Base-by-base conservation (phyloP, 176 grass and related monocot species). In the Triticum dicoccoides region DNA sequence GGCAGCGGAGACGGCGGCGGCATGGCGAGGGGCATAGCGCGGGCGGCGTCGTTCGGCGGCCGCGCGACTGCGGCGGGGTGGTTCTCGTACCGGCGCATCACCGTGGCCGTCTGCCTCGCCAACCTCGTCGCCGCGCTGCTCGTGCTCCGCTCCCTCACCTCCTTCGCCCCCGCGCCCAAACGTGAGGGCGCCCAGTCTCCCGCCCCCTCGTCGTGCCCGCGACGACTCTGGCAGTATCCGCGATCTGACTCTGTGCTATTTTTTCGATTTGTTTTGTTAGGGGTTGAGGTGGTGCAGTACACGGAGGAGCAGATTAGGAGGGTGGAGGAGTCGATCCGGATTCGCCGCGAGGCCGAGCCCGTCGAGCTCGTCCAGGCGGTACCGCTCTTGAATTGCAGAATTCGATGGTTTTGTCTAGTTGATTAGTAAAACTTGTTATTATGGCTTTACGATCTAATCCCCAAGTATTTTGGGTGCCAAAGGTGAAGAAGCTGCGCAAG, bases 241-340 rank as follows among this genome's bases (percentile, higher is more conserved):
- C 18, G 61, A 79, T 72, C 61, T 79, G 61, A 56, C 39, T 80
- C 2, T 8, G 34, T 54, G 14, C 11, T 14, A 29, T 86, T 77
- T 74, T 63, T 32, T 8, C 54, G 23, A 61, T 2, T 54, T 81
- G 25, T 85, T 4, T 85, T 2, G 65, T 69, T 5, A 88, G 78
- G 73, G 8, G 69, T 17, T 51, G 75, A 83, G 73, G 81, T 75
- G 59, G 86, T 73, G 70, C 61, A 68, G 80, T 91, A 92, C 78
- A 63, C 90, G 83, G 89, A 94, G 80, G 88, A 94, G 79, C 97
- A 96, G 85, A 88, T 89, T 91, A 86, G 77, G 80, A 88, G 79
- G 47, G 88, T 92, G 25, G 88, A 96, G 83, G 97, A 99, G 69
- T 91, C 92, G 65, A 99, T 93, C 91, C 94, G 85, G 83, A 87